Evolutionary conservation across 345 rosid genomes (phyloP), one percentile per base, ranked within the genome.

Genomic region (Brassica incana): DNA sequence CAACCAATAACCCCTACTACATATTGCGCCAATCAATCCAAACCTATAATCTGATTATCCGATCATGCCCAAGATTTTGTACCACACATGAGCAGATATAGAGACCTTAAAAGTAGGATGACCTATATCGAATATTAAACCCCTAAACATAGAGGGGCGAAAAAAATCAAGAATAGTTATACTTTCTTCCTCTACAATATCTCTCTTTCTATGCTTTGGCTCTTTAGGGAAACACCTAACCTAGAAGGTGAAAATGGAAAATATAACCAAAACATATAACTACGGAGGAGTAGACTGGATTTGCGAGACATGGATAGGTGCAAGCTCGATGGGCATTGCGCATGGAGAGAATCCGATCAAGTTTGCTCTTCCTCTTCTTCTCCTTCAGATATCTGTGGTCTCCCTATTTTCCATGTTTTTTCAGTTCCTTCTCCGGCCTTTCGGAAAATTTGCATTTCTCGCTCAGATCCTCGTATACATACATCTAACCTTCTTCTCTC

Each of bases 401-500:
- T 50, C 80, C 29, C 3, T 73, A 1, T 12, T 85, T 43, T 59
- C 78, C 3, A 0, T 40, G 33, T 3, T 72, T 11, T 81, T 83
- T 58, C 84, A 84, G 56, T 0, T 77, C 40, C 25, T 84, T 66
- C 83, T 87, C 40, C 56, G 15, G 23, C 90, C 85, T 62, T 62
- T 84, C 16, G 86, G 83, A 15, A 74, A 77, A 16, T 76, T 64
- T 59, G 8, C 58, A 6, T 87, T 82, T 67, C 82, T 87, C 65
- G 67, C 86, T 12, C 85, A 82, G 23, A 77, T 79, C 25, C 20
- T 81, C 80, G 90, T 48, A 48, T 48, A 5, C 56, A 48, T 48
- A 48, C 56, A 43, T 43, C 15, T 14, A 38, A 38, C 45, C 45
- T 8, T 35, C 38, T 35, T 1, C 6, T 43, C n/a, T 4, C 3